phyloP scores from a whole-genome alignment of 2,329 filamentous ascomycete genomes.

The Parascedosporium putredinis region DNA sequence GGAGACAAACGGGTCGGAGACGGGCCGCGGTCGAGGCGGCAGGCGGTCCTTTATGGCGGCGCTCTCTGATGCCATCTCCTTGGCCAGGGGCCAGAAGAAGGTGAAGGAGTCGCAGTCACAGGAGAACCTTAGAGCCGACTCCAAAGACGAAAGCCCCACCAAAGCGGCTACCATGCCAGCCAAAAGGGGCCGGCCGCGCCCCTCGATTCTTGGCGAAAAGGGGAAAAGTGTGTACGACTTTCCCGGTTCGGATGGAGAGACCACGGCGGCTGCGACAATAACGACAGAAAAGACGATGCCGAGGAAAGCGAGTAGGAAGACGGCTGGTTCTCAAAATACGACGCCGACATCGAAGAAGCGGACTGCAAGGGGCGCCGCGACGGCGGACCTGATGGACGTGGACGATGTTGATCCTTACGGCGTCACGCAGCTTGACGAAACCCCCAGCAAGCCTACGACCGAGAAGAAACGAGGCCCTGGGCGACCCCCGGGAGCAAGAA shows the following conservation, averaged over 20 bases:
- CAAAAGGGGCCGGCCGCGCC: not conserved
- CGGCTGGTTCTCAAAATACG: not conserved
- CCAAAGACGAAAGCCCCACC: not conserved
- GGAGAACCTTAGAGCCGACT: not conserved
- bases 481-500: constrained; percentile 10
- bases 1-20: not conserved
- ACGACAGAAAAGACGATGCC: no score
- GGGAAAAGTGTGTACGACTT: constrained; percentile 4
- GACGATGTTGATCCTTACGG: constrained; percentile 6
- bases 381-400: not conserved
- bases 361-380: not conserved
- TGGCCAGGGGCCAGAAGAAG: not conserved
- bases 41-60: not conserved
- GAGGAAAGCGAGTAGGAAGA: not conserved
- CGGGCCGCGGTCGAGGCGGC: not conserved
- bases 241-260: not conserved
- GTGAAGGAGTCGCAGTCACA: not conserved
- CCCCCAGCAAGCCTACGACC: constrained; percentile 6
- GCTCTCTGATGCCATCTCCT: not conserved
- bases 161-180: not conserved
- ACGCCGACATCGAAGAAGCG: not conserved
- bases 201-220: not conserved
- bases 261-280: not conserved
- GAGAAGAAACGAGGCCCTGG: constrained; percentile 11
- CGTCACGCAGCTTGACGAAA: constrained; percentile 1